phyloP scores from a whole-genome alignment of 305 asterid genomes.

The Plantago lanceolata region DNA sequence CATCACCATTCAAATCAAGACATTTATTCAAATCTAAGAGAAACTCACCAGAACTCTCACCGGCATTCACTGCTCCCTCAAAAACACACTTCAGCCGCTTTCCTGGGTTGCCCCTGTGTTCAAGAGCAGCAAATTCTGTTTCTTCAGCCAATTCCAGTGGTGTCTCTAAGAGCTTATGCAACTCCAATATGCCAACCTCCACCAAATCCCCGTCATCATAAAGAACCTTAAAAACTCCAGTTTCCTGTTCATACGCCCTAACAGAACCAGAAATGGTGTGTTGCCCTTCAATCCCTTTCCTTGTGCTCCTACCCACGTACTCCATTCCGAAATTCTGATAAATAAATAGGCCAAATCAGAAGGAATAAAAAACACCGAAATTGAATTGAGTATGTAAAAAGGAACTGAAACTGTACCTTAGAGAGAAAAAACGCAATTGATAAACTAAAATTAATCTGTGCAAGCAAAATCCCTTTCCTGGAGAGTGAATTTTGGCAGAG shows the following conservation, averaged over 20 bases:
- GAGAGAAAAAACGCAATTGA: neutral
- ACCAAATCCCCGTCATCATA: conserved; percentile 71
- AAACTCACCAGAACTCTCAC: conserved; percentile 31
- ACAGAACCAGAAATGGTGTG: conserved; percentile 49
- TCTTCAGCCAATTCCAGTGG: conserved; percentile 18
- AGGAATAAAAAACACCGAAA: neutral
- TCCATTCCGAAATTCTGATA: conserved; percentile 53
- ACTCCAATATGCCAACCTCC: conserved; percentile 45
- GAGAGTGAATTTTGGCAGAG: neutral
- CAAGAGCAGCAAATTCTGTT: conserved; percentile 4
- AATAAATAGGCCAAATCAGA: conserved; percentile 5
- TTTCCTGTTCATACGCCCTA: conserved; percentile 44
- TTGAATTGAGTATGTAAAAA: neutral
- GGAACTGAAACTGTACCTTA: neutral
- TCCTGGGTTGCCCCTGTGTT: conserved; percentile 33
- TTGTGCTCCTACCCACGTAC: conserved; percentile 64
- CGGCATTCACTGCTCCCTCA: conserved; percentile 29
- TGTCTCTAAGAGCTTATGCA: conserved; percentile 37
- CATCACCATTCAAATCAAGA: conserved; percentile 38
- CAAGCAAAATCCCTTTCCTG: neutral
- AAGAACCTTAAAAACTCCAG: conserved; percentile 51
- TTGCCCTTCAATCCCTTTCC: conserved; percentile 47
- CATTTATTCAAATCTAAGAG: conserved; percentile 61
- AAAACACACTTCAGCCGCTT: conserved; percentile 23
- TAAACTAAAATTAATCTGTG: neutral